Percentiles rank a stretch among this genome's conserved stretches.
Conservation (phyloP, 805 yeast genomes). For the Ogataea paradorogensis region DNA sequence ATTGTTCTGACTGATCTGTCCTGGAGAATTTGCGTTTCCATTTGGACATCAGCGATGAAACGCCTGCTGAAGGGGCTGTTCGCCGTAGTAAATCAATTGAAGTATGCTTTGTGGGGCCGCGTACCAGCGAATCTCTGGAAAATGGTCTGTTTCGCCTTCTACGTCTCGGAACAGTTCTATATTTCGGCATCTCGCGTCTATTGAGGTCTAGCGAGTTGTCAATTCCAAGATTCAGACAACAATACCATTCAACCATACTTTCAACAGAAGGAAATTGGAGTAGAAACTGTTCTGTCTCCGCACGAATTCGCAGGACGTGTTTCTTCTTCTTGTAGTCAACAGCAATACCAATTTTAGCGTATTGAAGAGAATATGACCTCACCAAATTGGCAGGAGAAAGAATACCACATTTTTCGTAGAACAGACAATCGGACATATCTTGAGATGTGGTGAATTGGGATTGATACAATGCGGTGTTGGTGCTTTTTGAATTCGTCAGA, state of each 20-base stretch:
- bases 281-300: conserved; percentile 80
- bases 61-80: conserved; percentile 10
- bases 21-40: conserved; percentile 16
- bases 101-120: conserved; percentile 10
- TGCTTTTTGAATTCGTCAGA: neutral
- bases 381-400: conserved; percentile 38
- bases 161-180: conserved; percentile 78
- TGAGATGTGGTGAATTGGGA: conserved; percentile 22
- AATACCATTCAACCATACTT: conserved; percentile 77
- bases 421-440: conserved; percentile 27
- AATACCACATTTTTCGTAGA: conserved; percentile 23
- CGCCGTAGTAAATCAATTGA: conserved; percentile 23
- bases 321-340: conserved; percentile 73
- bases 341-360: conserved; percentile 81
- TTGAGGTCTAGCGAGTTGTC: conserved; percentile 77
- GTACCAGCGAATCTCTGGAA: conserved; percentile 13
- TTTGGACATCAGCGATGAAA: conserved; percentile 19
- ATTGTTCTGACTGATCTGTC: too few relatives aligned
- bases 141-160: conserved; percentile 43
- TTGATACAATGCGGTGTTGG: neutral
- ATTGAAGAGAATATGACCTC: conserved; percentile 78
- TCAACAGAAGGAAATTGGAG: conserved; percentile 60
- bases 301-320: conserved; percentile 68
- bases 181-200: conserved; percentile 68
- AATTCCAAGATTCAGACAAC: conserved; percentile 67